phyloP scores from a whole-genome alignment of 2,329 filamentous ascomycete genomes.

The Biscogniauxia sp. region DNA sequence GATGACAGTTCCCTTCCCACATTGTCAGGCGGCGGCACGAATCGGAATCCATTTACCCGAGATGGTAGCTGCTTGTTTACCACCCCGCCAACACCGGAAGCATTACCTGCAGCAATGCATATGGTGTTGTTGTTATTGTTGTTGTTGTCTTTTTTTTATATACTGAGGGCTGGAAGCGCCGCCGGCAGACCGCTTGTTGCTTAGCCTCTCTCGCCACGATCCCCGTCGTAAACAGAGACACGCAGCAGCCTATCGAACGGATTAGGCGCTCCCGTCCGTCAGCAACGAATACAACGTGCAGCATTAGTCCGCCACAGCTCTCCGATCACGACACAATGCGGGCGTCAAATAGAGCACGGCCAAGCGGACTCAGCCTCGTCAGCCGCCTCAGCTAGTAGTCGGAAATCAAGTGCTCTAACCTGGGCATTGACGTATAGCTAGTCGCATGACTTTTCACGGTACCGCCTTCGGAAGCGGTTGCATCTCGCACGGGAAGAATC shows the following conservation, averaged over 20 bases:
- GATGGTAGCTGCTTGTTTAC: neutral
- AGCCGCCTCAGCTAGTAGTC: constrained; percentile 5
- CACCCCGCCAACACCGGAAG: neutral
- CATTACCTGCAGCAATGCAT: neutral
- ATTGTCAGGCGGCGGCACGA: neutral
- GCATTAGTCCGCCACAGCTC: neutral
- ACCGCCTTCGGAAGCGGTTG: neutral
- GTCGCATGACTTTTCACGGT: no score
- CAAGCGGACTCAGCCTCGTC: constrained; percentile 7
- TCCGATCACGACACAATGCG: neutral
- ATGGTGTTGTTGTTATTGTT: neutral
- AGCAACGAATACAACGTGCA: neutral
- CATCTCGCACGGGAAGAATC: no score
- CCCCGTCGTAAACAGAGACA: neutral
- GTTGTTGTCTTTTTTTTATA: no score
- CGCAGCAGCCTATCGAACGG: neutral
- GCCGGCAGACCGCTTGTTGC: neutral
- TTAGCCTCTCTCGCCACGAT: neutral
- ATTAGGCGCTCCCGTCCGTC: neutral
- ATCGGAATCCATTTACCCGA: neutral
- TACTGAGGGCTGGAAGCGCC: neutral
- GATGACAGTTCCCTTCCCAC: neutral
- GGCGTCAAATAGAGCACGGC: constrained; percentile 3
- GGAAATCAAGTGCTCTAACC: neutral
- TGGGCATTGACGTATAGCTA: neutral